Conservation (phyloP, 495 filamentous ascomycete species). For the Parathielavia hyrcaniae region DNA sequence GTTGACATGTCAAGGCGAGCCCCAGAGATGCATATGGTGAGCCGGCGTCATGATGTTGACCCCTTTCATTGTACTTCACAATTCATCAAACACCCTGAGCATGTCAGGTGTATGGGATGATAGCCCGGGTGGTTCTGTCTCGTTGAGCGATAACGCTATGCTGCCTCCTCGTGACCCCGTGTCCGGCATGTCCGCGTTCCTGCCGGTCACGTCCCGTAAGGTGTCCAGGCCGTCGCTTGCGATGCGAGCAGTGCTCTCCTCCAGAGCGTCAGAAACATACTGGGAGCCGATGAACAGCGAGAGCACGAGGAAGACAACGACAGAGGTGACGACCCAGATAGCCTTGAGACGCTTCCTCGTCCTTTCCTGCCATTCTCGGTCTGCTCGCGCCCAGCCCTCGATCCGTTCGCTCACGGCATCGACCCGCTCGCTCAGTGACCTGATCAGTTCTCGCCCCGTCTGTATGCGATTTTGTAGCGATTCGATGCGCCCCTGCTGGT, state of each 20-base stretch:
- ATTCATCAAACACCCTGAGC: conserved; percentile 41
- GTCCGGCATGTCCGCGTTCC: neutral
- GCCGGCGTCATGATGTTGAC: neutral
- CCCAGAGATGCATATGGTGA: neutral
- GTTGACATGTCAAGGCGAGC: neutral
- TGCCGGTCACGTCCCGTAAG: conserved; percentile 7
- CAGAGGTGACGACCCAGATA: conserved; percentile 52
- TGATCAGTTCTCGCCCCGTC: conserved; percentile 55
- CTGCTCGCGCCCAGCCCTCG: conserved; percentile 63
- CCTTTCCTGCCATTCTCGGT: conserved; percentile 65
- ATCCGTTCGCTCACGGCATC: conserved; percentile 58
- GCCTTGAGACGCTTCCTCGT: conserved; percentile 56
- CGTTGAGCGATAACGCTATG: neutral
- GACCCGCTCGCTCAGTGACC: conserved; percentile 58
- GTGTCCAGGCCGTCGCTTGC: conserved; percentile 20
- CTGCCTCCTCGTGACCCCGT: neutral
- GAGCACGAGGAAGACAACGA: conserved; percentile 43
- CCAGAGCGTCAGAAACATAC: conserved; percentile 29
- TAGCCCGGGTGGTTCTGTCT: neutral
- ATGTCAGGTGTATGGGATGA: conserved; percentile 20
- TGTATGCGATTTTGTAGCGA: conserved; percentile 60
- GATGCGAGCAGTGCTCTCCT: conserved; percentile 8
- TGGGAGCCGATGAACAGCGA: conserved; percentile 38
- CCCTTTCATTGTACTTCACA: conserved; percentile 23
- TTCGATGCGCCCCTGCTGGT: conserved; percentile 61